A percentile compares a stretch with the other conserved stretches of the same genome.
Conservation (phyloP, 495 filamentous ascomycete species). For the Aspergillus cavernicola region DNA sequence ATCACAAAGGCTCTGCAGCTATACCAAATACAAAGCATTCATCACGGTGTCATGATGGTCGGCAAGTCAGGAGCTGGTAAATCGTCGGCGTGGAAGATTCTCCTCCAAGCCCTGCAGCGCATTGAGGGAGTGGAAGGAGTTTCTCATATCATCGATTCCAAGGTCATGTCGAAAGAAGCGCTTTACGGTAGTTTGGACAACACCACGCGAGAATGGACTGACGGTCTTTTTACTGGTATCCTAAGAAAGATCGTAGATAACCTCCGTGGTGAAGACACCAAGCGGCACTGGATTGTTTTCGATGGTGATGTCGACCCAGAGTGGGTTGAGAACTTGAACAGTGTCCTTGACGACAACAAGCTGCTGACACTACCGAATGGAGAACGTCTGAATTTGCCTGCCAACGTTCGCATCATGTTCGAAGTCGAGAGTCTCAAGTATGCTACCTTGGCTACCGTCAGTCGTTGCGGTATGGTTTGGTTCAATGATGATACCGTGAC, state of each 20-base stretch:
- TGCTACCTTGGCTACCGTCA: slow-evolving; percentile 93
- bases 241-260: slow-evolving; percentile 98
- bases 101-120: slow-evolving; percentile 88
- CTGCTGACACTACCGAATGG: slow-evolving; percentile 94
- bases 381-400: slow-evolving; percentile 87
- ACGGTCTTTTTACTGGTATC: slow-evolving; percentile 97
- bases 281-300: slow-evolving; percentile 98
- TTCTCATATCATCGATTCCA: slow-evolving; percentile 96
- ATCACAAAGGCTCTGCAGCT: slow-evolving; percentile 94
- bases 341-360: slow-evolving; percentile 98
- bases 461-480: slow-evolving; percentile 99
- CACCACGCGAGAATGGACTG: slow-evolving; percentile 97
- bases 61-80: slow-evolving; percentile 94
- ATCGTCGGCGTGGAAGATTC: slow-evolving; percentile 87
- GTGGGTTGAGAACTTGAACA: slow-evolving; percentile 99
- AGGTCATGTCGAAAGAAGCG: slow-evolving; percentile 99
- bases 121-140: slow-evolving; percentile 91
- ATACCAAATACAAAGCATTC: slow-evolving; percentile 94
- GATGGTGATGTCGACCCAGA: slow-evolving; percentile 98
- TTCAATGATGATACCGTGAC: slow-evolving; percentile 97
- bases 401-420: slow-evolving; percentile 98
- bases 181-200: slow-evolving; percentile 94
- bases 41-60: slow-evolving; percentile 99
- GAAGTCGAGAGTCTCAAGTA: slow-evolving; percentile 99
- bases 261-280: slow-evolving; percentile 90